Evolutionary conservation across 495 filamentous ascomycete species (phyloP).

Genomic region (Astrothelium macrocarpum): DNA sequence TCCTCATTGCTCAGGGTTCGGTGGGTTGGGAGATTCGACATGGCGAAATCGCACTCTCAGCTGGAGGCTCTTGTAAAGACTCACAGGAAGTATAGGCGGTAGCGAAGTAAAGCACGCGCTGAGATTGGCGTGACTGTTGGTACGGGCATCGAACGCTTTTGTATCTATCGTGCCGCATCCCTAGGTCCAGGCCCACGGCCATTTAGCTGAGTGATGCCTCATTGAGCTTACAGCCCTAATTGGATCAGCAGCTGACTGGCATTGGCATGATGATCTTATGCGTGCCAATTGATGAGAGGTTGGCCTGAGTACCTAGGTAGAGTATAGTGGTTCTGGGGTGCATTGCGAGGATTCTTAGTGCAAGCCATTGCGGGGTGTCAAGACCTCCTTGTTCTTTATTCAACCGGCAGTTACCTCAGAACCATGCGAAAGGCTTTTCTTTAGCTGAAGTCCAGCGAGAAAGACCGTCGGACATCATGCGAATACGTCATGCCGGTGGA

Average conservation of each 20-base stretch:
- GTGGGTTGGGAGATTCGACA: neutral
- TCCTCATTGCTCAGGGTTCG: constrained; percentile 6
- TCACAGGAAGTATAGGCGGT: neutral
- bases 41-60: neutral
- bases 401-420: neutral
- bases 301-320: neutral
- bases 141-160: neutral
- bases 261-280: constrained; percentile 1
- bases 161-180: constrained; percentile 1
- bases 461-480: neutral
- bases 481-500: neutral
- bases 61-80: neutral
- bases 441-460: neutral
- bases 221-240: neutral
- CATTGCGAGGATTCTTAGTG: neutral
- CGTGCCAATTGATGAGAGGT: neutral
- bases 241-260: neutral
- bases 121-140: constrained; percentile 1
- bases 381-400: neutral
- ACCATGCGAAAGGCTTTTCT: neutral
- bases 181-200: neutral
- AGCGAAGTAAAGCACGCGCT: neutral
- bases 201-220: neutral
- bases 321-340: neutral
- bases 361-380: constrained; percentile 1